Evolutionary conservation across 1,139 yeast species (phyloP).

Genomic region (Arxiozyma heterogenica): DNA sequence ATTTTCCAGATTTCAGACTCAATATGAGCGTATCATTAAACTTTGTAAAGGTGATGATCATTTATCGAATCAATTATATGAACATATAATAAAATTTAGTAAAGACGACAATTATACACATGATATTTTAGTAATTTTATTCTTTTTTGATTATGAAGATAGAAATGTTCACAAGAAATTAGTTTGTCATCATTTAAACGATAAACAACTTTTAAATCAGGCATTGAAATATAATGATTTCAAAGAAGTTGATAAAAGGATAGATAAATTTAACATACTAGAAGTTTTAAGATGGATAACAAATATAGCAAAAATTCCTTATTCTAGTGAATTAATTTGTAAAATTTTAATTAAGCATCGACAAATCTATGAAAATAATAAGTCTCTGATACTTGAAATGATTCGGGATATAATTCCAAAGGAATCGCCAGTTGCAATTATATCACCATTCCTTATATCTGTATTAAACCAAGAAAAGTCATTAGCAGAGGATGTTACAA

Average conservation of each 20-base stretch:
- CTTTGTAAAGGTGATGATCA: slow-evolving; percentile 6
- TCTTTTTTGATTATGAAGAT: slow-evolving; percentile 5
- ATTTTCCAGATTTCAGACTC: slow-evolving; percentile 8
- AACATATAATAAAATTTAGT: slow-evolving; percentile 11
- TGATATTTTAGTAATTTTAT: slow-evolving; percentile 14
- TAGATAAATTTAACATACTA: slow-evolving; percentile 12
- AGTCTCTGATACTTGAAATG: slow-evolving; percentile 7
- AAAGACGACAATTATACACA: slow-evolving; percentile 11
- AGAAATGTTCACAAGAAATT: neutral
- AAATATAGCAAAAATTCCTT: slow-evolving; percentile 6
- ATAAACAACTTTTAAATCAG: slow-evolving; percentile 5
- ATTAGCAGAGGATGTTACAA: slow-evolving; percentile 9
- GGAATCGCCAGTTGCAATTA: slow-evolving; percentile 11
- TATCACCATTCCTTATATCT: slow-evolving; percentile 13
- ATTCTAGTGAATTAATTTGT: slow-evolving; percentile 10
- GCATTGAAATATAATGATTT: slow-evolving; percentile 22
- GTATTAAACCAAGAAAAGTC: slow-evolving; percentile 12
- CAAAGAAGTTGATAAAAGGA: slow-evolving; percentile 14
- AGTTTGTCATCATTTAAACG: slow-evolving; percentile 4
- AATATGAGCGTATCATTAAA: slow-evolving; percentile 10
- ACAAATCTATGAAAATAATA: slow-evolving; percentile 7
- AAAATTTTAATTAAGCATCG: slow-evolving; percentile 19
- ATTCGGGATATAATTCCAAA: slow-evolving; percentile 15
- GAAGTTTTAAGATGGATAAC: slow-evolving; percentile 17
- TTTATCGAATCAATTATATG: slow-evolving; percentile 4